These are phyloP conservation scores for Arthroderma sp. DNA, from an alignment of 2,329 filamentous ascomycete genomes.

Conservation along the genomic window DNA sequence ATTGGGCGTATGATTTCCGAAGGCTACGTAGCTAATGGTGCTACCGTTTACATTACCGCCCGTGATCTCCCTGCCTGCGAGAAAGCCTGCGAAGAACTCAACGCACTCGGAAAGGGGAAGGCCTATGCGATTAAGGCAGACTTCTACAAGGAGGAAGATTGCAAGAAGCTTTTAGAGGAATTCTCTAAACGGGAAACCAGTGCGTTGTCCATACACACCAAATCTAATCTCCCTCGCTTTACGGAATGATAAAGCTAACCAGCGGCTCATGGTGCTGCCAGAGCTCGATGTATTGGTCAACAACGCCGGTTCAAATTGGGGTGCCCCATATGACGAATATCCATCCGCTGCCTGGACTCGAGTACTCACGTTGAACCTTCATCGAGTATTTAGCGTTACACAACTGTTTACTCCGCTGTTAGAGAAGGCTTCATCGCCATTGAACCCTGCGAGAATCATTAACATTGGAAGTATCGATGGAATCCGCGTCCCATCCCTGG, in stretches of 20 bases:
- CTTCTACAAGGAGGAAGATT: conserved; percentile 40
- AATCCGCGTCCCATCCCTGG: conserved; percentile 38
- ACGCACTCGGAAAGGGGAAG: conserved; percentile 38
- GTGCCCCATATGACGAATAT: conserved; percentile 45
- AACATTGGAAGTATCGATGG: conserved; percentile 44
- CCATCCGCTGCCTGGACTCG: conserved; percentile 46
- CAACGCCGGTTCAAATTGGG: conserved; percentile 43
- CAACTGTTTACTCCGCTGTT: conserved; percentile 37
- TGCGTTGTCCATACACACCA: conserved; percentile 50
- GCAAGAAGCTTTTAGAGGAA: conserved; percentile 36
- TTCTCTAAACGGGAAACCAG: conserved; percentile 38
- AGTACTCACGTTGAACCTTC: conserved; percentile 42
- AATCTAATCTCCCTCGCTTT: conserved; percentile 34
- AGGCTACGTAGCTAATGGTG: conserved; percentile 40
- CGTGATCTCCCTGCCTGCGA: conserved; percentile 40
- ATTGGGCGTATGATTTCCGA: conserved; percentile 44
- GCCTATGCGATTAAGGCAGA: conserved; percentile 40
- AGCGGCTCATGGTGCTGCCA: conserved; percentile 28
- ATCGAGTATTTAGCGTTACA: conserved; percentile 38
- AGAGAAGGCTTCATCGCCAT: conserved; percentile 31
- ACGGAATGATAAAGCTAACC: not conserved
- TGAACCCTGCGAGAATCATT: conserved; percentile 37
- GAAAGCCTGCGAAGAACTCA: conserved; percentile 34
- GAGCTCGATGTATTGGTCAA: conserved; percentile 38
- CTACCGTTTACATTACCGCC: conserved; percentile 41